These are phyloP conservation scores for Oryza glumipatula DNA, from an alignment of 176 grass and related monocot genomes.

Conservation along the genomic window DNA sequence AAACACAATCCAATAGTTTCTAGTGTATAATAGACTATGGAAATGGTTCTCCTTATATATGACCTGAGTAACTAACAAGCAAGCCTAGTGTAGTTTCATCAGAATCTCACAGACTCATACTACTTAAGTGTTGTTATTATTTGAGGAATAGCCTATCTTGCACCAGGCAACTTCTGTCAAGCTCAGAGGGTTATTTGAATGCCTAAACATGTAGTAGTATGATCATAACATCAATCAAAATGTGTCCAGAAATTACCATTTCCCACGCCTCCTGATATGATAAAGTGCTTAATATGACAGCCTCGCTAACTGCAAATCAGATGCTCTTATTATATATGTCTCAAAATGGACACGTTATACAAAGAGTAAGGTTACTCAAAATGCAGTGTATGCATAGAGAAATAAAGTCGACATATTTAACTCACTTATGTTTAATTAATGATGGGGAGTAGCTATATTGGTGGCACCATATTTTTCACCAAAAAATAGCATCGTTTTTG, in stretches of 20 bases:
- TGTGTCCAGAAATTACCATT: slow-evolving; percentile 61
- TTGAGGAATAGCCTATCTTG: neutral
- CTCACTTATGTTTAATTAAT: too few species aligned
- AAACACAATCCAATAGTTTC: neutral
- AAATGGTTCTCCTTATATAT: neutral
- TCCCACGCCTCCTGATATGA: slow-evolving; percentile 93
- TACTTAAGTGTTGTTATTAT: neutral
- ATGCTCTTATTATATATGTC: slow-evolving; percentile 9
- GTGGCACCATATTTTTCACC: too few species aligned
- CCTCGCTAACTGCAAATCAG: slow-evolving; percentile 75
- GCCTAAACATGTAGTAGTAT: neutral
- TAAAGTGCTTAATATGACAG: slow-evolving; percentile 74
- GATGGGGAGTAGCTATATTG: too few species aligned
- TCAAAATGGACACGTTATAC: neutral
- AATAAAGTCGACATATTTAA: neutral
- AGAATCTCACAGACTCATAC: neutral
- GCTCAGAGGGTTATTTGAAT: neutral
- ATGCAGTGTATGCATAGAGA: neutral
- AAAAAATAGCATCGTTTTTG: too few species aligned
- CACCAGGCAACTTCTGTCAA: neutral
- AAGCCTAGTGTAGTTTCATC: neutral
- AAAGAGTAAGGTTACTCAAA: slow-evolving; percentile 15
- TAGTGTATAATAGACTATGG: neutral
- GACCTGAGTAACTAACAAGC: neutral
- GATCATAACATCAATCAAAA: neutral